These are phyloP conservation scores for Thermomyces lanuginosus DNA, from an alignment of 2,329 filamentous ascomycete genomes.

Conservation along the genomic window DNA sequence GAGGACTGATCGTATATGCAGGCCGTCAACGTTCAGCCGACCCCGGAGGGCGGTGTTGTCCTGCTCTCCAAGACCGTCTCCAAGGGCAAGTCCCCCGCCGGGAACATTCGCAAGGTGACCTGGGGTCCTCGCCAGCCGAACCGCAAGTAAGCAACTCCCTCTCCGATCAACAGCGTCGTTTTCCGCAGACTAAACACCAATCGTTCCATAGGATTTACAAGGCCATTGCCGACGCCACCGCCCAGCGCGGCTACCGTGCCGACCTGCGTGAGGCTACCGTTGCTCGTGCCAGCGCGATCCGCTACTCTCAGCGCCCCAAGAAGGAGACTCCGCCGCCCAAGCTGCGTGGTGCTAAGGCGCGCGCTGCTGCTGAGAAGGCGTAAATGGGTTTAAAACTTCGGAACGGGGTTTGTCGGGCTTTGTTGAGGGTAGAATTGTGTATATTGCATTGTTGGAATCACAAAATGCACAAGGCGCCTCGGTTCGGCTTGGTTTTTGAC, in stretches of 20 bases:
- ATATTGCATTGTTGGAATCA: no score
- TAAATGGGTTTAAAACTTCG: slow-evolving; percentile 6
- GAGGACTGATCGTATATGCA: slow-evolving; percentile 21
- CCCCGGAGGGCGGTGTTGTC: slow-evolving; percentile 62
- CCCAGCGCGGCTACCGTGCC: slow-evolving; percentile 71
- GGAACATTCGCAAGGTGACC: slow-evolving; percentile 46
- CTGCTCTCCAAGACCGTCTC: slow-evolving; percentile 72
- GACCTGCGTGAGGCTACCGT: slow-evolving; percentile 66
- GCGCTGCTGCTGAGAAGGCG: slow-evolving; percentile 42
- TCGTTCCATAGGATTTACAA: slow-evolving; percentile 57
- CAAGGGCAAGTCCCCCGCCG: slow-evolving; percentile 55
- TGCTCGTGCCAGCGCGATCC: slow-evolving; percentile 73
- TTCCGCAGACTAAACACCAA: slow-evolving; percentile 10
- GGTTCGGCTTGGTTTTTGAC: no score
- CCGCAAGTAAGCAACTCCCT: slow-evolving; percentile 50
- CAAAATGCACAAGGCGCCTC: no score
- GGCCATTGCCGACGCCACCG: slow-evolving; percentile 63
- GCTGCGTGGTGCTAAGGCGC: slow-evolving; percentile 61
- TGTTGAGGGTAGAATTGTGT: no score
- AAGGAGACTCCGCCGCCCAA: slow-evolving; percentile 61
- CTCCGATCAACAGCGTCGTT: neutral
- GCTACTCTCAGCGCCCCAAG: slow-evolving; percentile 58
- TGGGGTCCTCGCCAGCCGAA: slow-evolving; percentile 57
- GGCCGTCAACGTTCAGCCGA: slow-evolving; percentile 66
- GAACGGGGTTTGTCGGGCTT: no score